phyloP scores from a whole-genome alignment of 768 basidiomycete genomes.

The Clitopilus hobsonii region DNA sequence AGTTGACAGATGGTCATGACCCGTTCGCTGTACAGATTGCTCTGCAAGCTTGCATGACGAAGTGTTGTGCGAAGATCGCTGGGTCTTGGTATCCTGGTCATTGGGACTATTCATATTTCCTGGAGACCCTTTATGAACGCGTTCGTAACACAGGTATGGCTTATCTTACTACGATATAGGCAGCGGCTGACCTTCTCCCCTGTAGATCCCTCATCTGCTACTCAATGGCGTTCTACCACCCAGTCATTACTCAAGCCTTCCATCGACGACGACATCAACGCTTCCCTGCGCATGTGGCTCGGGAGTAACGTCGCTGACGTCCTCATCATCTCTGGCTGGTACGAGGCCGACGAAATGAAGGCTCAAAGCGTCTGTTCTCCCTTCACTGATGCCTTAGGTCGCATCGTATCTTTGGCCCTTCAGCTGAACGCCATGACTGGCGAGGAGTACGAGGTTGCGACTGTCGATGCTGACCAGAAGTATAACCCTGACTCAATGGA shows the following conservation, averaged over 20 bases:
- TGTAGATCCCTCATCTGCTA: constrained; percentile 15
- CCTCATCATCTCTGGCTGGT: constrained; percentile 24
- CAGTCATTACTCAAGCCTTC: constrained; percentile 15
- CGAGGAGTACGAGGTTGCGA: constrained; percentile 19
- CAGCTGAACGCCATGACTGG: constrained; percentile 25
- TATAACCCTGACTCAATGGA: background rate
- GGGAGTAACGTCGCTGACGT: constrained; percentile 13
- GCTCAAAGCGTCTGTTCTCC: constrained; percentile 2
- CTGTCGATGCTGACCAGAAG: constrained; percentile 12
- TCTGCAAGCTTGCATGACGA: constrained; percentile 35
- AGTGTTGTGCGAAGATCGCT: constrained; percentile 33
- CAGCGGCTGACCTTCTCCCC: background rate
- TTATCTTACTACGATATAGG: background rate
- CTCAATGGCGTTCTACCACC: constrained; percentile 23
- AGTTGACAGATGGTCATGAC: constrained; percentile 19
- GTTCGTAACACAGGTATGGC: constrained; percentile 32
- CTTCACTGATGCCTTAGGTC: constrained; percentile 9
- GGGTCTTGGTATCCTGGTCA: constrained; percentile 37
- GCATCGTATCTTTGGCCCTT: constrained; percentile 24
- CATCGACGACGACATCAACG: constrained; percentile 14
- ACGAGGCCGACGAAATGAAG: constrained; percentile 2
- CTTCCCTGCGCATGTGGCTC: constrained; percentile 11
- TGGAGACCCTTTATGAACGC: constrained; percentile 29
- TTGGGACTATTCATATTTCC: constrained; percentile 36
- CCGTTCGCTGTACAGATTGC: constrained; percentile 32